Percentiles rank a stretch among this genome's conserved stretches.
phyloP scores from a whole-genome alignment of 1,139 yeast genomes.

The Debaryomycetaceae sp. region DNA sequence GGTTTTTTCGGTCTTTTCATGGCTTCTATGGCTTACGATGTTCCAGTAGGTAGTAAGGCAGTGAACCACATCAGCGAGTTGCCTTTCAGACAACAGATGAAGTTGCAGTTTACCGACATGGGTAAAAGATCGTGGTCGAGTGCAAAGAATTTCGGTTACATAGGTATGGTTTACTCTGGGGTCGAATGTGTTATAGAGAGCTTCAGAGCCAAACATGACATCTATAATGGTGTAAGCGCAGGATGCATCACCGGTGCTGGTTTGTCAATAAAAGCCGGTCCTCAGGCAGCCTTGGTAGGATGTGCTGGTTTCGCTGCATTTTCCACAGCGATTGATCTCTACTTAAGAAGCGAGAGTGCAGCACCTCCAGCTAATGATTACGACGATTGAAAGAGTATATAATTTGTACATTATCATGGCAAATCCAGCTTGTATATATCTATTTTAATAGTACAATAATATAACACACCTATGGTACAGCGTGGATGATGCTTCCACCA shows the following conservation, averaged over 20 bases:
- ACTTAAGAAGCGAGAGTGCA: conserved; percentile 81
- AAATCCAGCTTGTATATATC: conserved; percentile 1
- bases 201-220: conserved; percentile 86
- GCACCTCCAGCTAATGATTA: conserved; percentile 89
- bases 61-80: conserved; percentile 64
- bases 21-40: conserved; percentile 91
- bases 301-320: conserved; percentile 98
- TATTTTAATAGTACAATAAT: conserved; percentile 6
- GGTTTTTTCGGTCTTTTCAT: conserved; percentile 95
- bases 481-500: neutral
- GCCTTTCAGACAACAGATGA: conserved; percentile 92
- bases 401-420: neutral
- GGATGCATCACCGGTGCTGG: conserved; percentile 96
- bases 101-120: conserved; percentile 88
- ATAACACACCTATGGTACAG: conserved; percentile 1
- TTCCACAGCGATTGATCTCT: conserved; percentile 88
- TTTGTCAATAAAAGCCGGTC: conserved; percentile 87
- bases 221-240: conserved; percentile 87
- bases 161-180: conserved; percentile 91
- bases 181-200: conserved; percentile 90
- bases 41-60: conserved; percentile 63
- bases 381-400: conserved; percentile 58
- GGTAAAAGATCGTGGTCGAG: conserved; percentile 79
- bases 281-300: conserved; percentile 86
- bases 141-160: conserved; percentile 93